Conservation (phyloP, 768 basidiomycete species). For the Tubosaeta sp. region DNA sequence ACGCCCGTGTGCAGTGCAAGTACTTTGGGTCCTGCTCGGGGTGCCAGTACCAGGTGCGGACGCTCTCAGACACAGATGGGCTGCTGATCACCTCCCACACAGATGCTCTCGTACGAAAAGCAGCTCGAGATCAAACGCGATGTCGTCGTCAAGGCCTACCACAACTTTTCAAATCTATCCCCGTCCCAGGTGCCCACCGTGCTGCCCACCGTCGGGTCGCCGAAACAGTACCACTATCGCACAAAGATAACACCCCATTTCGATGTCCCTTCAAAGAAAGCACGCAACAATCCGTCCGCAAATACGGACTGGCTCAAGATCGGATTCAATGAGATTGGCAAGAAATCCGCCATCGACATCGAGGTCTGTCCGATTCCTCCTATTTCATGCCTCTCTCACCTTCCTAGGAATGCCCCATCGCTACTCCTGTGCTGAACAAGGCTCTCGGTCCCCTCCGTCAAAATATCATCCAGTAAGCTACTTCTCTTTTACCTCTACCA, state of each 20-base stretch:
- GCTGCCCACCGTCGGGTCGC: constrained; percentile 76
- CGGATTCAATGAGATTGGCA: constrained; percentile 83
- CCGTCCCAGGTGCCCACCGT: constrained; percentile 57
- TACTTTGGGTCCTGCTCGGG: constrained; percentile 91
- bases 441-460: constrained; percentile 58
- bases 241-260: constrained; percentile 99
- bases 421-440: constrained; percentile 73
- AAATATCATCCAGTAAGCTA: constrained; percentile 60
- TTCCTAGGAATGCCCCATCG: constrained; percentile 84
- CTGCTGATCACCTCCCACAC: background rate
- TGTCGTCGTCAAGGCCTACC: constrained; percentile 81
- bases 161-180: constrained; percentile 69
- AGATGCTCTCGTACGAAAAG: constrained; percentile 85
- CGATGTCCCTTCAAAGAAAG: constrained; percentile 60
- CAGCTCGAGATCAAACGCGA: constrained; percentile 86
- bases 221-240: constrained; percentile 85
- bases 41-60: constrained; percentile 80
- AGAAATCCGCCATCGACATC: constrained; percentile 78
- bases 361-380: constrained; percentile 51
- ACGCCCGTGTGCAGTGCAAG: constrained; percentile 63
- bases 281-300: constrained; percentile 7
- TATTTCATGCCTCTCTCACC: background rate
- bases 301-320: constrained; percentile 75
- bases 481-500: background rate
- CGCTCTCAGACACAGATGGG: too few relatives aligned